These are phyloP conservation scores for Rutstroemia sydowiana DNA, from an alignment of 2,329 filamentous ascomycete species.

Conservation along the genomic window DNA sequence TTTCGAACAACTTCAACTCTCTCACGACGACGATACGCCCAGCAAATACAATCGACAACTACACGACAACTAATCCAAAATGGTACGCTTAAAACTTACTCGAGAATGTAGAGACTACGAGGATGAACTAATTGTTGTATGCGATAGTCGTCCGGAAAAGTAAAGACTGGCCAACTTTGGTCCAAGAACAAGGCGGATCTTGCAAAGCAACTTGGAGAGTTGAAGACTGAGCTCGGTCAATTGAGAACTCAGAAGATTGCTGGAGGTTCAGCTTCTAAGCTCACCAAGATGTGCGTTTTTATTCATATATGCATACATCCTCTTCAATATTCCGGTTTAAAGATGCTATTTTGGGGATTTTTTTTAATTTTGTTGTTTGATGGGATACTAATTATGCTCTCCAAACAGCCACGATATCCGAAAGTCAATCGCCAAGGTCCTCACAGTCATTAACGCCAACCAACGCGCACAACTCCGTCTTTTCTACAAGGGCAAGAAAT, in stretches of 20 bases:
- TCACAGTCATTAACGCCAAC: slow-evolving; percentile 99
- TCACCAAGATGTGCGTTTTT: slow-evolving; percentile 84
- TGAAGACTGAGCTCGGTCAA: slow-evolving; percentile 94
- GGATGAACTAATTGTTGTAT: slow-evolving; percentile 28
- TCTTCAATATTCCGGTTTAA: neutral
- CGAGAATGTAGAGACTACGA: neutral
- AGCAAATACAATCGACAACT: slow-evolving; percentile 12
- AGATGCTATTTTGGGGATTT: neutral
- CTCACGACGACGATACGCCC: slow-evolving; percentile 12
- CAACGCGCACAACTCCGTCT: slow-evolving; percentile 95
- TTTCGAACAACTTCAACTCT: slow-evolving; percentile 9
- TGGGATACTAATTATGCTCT: slow-evolving; percentile 11
- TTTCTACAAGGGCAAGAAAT: slow-evolving; percentile 99
- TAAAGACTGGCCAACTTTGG: slow-evolving; percentile 97
- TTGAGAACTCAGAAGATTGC: slow-evolving; percentile 98
- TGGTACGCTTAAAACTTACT: slow-evolving; percentile 6
- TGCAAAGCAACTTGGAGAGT: slow-evolving; percentile 86
- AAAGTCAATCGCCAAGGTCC: slow-evolving; percentile 98
- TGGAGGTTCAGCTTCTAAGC: slow-evolving; percentile 84
- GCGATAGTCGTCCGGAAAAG: slow-evolving; percentile 55
- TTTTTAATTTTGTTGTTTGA: slow-evolving; percentile 13
- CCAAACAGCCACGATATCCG: slow-evolving; percentile 82
- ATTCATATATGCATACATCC: neutral
- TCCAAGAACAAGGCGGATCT: slow-evolving; percentile 99
- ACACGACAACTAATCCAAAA: slow-evolving; percentile 10